Evolutionary conservation across 2,329 filamentous ascomycete genomes (phyloP).

Genomic region (Metarhizium sp.): DNA sequence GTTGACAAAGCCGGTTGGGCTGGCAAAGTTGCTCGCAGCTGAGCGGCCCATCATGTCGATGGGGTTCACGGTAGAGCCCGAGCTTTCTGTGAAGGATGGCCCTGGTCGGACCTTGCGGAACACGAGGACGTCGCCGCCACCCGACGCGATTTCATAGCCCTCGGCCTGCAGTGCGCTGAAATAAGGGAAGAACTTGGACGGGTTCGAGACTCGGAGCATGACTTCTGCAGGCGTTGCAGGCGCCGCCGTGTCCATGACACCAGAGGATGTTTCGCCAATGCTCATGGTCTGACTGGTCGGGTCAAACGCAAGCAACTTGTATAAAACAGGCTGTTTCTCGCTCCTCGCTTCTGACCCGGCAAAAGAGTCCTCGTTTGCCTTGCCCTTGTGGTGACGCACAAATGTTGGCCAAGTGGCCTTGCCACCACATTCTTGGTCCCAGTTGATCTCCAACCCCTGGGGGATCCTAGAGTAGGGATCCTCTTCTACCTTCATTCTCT

Average conservation of each 20-base stretch:
- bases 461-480: conserved; percentile 35
- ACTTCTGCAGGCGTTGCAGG: conserved; percentile 50
- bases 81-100: conserved; percentile 7
- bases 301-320: conserved; percentile 61
- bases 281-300: conserved; percentile 46
- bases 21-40: conserved; percentile 49
- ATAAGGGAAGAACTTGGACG: conserved; percentile 55
- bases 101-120: conserved; percentile 47
- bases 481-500: conserved; percentile 11
- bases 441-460: conserved; percentile 39
- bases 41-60: conserved; percentile 45
- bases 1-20: conserved; percentile 57
- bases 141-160: conserved; percentile 59
- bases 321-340: conserved; percentile 20
- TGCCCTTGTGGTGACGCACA: conserved; percentile 21
- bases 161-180: conserved; percentile 48
- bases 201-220: conserved; percentile 50
- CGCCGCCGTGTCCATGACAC: conserved; percentile 35
- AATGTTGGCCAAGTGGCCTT: conserved; percentile 23
- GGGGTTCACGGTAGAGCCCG: conserved; percentile 36
- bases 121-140: conserved; percentile 52
- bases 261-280: conserved; percentile 51
- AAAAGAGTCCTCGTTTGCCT: background rate
- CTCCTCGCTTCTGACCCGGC: background rate
- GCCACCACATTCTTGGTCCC: conserved; percentile 31